Evolutionary conservation across 768 basidiomycete genomes (phyloP).

Genomic region (Auricularia sp.): DNA sequence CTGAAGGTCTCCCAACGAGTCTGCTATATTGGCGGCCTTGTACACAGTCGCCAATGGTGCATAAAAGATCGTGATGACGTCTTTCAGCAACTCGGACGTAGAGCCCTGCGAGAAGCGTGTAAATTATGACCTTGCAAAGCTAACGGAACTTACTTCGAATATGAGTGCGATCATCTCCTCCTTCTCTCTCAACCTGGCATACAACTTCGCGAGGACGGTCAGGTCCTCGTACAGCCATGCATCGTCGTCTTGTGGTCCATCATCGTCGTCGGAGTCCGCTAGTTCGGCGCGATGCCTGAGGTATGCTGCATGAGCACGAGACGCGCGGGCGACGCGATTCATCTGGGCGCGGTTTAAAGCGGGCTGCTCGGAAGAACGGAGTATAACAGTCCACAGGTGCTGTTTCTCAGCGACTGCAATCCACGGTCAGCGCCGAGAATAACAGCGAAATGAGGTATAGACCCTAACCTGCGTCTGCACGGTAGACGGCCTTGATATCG

Average conservation of each 20-base stretch:
- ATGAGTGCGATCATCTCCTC: slow-evolving; percentile 88
- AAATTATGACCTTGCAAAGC: neutral
- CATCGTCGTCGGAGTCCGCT: slow-evolving; percentile 83
- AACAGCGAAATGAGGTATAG: neutral
- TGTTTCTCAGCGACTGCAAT: slow-evolving; percentile 50
- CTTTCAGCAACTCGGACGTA: slow-evolving; percentile 90
- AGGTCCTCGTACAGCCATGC: slow-evolving; percentile 96
- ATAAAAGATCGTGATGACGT: slow-evolving; percentile 99
- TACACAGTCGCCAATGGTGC: slow-evolving; percentile 94
- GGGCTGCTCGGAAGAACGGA: slow-evolving; percentile 72
- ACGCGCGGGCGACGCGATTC: slow-evolving; percentile 67
- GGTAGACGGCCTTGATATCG: slow-evolving; percentile 79
- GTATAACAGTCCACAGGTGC: slow-evolving; percentile 68
- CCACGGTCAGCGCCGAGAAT: neutral
- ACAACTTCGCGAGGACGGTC: slow-evolving; percentile 65
- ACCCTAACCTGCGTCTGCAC: slow-evolving; percentile 66
- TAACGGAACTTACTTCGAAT: slow-evolving; percentile 61
- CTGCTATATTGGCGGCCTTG: slow-evolving; percentile 91
- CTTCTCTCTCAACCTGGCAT: slow-evolving; percentile 72
- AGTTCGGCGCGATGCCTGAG: slow-evolving; percentile 45
- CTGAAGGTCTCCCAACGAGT: slow-evolving; percentile 85
- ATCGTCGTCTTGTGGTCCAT: slow-evolving; percentile 88
- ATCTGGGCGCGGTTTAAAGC: slow-evolving; percentile 67
- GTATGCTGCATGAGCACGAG: slow-evolving; percentile 73
- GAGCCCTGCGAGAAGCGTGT: slow-evolving; percentile 52